Evolutionary conservation across 805 yeast species (phyloP).

Genomic region (Yarrowia divulgata): DNA sequence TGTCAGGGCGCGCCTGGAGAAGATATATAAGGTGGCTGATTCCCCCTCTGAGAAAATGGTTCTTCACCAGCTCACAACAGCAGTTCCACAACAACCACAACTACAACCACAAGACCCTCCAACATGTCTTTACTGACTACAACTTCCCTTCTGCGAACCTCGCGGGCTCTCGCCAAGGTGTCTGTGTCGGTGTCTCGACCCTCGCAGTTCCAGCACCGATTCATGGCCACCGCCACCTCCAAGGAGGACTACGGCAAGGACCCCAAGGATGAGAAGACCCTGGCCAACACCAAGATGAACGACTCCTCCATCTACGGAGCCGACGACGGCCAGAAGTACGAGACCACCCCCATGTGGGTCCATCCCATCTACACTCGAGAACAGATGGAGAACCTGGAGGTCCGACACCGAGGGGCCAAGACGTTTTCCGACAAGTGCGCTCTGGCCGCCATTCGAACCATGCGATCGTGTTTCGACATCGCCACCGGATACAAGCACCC

Average conservation of each 20-base stretch:
- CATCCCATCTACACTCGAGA: conserved; percentile 54
- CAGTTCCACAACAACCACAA: not conserved
- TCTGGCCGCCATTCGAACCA: conserved; percentile 54
- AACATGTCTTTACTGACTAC: conserved; percentile 22
- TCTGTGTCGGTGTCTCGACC: conserved; percentile 2
- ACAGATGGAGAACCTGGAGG: conserved; percentile 54
- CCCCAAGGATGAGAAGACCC: conserved; percentile 1
- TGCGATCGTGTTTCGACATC: conserved; percentile 63
- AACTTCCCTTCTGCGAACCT: conserved; percentile 20
- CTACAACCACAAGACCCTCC: too few relatives aligned
- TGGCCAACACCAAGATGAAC: conserved; percentile 10
- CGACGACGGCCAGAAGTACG: conserved; percentile 11
- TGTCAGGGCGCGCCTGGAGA: not conserved
- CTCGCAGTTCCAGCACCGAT: not conserved
- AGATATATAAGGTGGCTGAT: conserved; percentile 1
- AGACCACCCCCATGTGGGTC: conserved; percentile 49
- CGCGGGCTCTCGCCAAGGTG: conserved; percentile 9
- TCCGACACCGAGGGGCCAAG: conserved; percentile 57
- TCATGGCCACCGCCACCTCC: conserved; percentile 12
- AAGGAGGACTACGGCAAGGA: conserved; percentile 2
- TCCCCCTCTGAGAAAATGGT: not conserved
- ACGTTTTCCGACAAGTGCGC: conserved; percentile 58
- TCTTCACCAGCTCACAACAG: not conserved
- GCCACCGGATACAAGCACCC: conserved; percentile 68
- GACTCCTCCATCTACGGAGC: conserved; percentile 39